Base-by-base conservation (phyloP, 228 moss, liverwort and hornwort species). In the Sphagnum fallax region DNA sequence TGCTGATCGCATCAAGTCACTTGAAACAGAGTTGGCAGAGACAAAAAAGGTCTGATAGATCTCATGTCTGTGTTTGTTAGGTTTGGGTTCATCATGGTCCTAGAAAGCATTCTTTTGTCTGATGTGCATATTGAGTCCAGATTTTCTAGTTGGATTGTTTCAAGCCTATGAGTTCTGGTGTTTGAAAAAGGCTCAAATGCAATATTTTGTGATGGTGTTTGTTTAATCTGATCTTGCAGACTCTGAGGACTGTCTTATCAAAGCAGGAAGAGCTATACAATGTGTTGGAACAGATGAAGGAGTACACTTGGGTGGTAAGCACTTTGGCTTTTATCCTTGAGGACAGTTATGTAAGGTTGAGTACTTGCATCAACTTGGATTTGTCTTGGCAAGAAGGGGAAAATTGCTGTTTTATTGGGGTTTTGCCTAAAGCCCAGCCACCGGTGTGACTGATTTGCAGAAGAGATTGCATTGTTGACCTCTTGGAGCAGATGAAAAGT, bases 11-110 rank as follows among this genome's bases (percentile, higher is more conserved):
- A 81, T 87, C 65, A 75, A 76, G 64, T 64, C 65, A 60, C 76
- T 87, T 72, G 81, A 87, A 78, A 76, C 83, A 64, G 83, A 87
- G 59, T 66, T 87, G 5, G 78, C 75, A 50, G 81, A 81, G 70
- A 81, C 78, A 16, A 87, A 83, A 58, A 83, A 83, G 87, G 87
- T 87, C 61, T 0, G 61, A 69, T 10, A 4, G 52, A 6, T 32
- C 32, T 32, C 32, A 32, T 32, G 32, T 32, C 32, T 32, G 32
- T 32, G 32, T 32, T 32, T 32, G 32, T 32, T 32, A 32, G 32
- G 32, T 32, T 32, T 32, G 32, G 32, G 32, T 32, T 32, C 32
- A 32, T 32, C 32, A 3, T 32, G 32, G 32, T 32, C 32, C 32
- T 32, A 32, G 32, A 32, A 32, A 32, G 32, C 32, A 32, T 32